Base-by-base conservation (phyloP, 805 yeast species). In the Kregervanrija pseudodelftensis region DNA sequence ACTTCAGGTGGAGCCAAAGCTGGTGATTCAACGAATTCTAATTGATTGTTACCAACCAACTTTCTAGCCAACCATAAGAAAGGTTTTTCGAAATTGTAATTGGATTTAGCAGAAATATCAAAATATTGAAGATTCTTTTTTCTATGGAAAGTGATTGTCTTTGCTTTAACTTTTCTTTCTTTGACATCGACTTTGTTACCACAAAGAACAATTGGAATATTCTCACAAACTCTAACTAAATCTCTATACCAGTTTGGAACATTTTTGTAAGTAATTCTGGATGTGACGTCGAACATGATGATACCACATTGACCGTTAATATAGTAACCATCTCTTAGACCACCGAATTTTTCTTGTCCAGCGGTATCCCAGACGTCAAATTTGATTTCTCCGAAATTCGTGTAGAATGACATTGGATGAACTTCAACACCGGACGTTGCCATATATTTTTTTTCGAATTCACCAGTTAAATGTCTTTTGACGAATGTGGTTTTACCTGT, bases 191-290 rank as follows among this genome's bases (percentile, higher is more conserved):
- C 99, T 77, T 93, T 93, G 85, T 93, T 93, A 76, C 99, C 99
- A 77, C 96, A 88, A 58, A 93, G 78, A 50, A 93, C 99, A 63
- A 93, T 93, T 63, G 99, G 99, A 61, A 93, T 93, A 82, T 91
- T 93, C 77, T 93, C 99, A 77, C 99, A 93, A 54, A 93, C 99
- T 76, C 99, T 88, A 54, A 93, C 97, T 67, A 93, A 80, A 73
- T 93, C 99, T 77, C 99, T 85, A 84, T 95, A 97, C 99, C 99
- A 93, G 86, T 93, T 95, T 70, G 99, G 99, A 68, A 93, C 99
- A 73, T 93, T 93, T 79, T 93, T 93, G 79, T 93, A 93, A 59
- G 99, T 93, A 76, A 93, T 91, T 79, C 99, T 90, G 43, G 98
- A 89, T 52, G 99, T 93, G 53, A 93, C 99, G 73, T 93, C 99